Evolutionary conservation across 2,329 filamentous ascomycete species (phyloP).

Genomic region (Paracamarosporium sp.): DNA sequence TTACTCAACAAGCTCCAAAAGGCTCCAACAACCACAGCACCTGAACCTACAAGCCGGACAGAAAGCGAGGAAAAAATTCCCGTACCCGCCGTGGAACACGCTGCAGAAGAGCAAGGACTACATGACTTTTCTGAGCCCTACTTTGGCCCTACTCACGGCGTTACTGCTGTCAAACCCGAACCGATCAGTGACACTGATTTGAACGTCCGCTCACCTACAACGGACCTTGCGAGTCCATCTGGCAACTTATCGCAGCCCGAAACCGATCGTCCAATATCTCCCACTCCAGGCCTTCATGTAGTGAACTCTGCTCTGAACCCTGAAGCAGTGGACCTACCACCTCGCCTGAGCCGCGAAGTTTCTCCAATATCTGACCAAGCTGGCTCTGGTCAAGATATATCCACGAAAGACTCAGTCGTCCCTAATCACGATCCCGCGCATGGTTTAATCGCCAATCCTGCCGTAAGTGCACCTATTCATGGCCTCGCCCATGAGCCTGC

Average conservation of each 20-base stretch:
- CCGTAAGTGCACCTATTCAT: neutral
- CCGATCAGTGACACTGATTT: conserved; percentile 25
- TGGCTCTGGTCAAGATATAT: conserved; percentile 10
- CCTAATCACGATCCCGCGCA: conserved; percentile 19
- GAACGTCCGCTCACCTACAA: conserved; percentile 17
- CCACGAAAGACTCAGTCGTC: neutral
- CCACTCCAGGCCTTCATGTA: conserved; percentile 48
- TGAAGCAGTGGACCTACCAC: conserved; percentile 47
- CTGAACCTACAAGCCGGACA: conserved; percentile 17
- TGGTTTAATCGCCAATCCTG: conserved; percentile 13
- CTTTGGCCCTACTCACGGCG: conserved; percentile 35
- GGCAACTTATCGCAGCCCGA: conserved; percentile 22
- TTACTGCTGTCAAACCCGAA: conserved; percentile 30
- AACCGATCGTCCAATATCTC: conserved; percentile 22
- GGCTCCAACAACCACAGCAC: conserved; percentile 10
- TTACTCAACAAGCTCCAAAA: conserved; percentile 13
- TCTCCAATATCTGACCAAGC: conserved; percentile 13
- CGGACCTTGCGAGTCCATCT: conserved; percentile 19
- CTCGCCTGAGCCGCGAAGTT: conserved; percentile 36
- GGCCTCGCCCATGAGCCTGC: conserved; percentile 21
- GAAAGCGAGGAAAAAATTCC: conserved; percentile 15
- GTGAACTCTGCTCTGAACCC: conserved; percentile 49
- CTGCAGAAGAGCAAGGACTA: conserved; percentile 23
- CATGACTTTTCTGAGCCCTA: conserved; percentile 30
- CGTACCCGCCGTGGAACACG: conserved; percentile 21